phyloP scores from a whole-genome alignment of 495 filamentous ascomycete genomes.

The Xanthoparmelia taractica region DNA sequence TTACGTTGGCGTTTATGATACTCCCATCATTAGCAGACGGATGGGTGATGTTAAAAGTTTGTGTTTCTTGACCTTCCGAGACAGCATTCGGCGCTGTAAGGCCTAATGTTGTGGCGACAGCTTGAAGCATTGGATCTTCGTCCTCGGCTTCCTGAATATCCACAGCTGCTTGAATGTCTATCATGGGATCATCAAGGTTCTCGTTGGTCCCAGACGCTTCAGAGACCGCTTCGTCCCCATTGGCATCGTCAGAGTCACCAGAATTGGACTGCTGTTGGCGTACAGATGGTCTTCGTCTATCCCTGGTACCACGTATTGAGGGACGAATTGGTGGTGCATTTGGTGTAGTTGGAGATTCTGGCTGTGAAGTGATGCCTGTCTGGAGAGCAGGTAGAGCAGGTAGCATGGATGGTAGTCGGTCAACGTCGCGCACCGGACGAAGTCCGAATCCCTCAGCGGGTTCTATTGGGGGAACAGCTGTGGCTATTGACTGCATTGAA shows the following conservation, averaged over 20 bases:
- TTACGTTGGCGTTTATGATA: conserved; percentile 59
- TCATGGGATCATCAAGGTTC: conserved; percentile 59
- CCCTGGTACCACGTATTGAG: conserved; percentile 35
- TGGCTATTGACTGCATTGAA: conserved; percentile 57
- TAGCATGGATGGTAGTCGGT: conserved; percentile 55
- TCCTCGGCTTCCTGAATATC: conserved; percentile 74
- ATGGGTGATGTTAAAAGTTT: conserved; percentile 96
- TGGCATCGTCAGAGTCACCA: conserved; percentile 80
- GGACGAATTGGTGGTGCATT: conserved; percentile 53
- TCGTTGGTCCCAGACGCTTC: conserved; percentile 57
- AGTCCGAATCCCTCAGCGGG: conserved; percentile 64
- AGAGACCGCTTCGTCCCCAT: conserved; percentile 57
- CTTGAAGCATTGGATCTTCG: conserved; percentile 64
- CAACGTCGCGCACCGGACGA: conserved; percentile 75
- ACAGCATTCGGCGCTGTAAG: conserved; percentile 62
- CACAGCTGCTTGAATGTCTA: conserved; percentile 69
- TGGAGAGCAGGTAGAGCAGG: conserved; percentile 65
- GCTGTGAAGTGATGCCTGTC: conserved; percentile 71
- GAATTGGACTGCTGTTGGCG: conserved; percentile 80
- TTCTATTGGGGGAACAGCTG: conserved; percentile 67
- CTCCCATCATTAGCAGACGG: conserved; percentile 79
- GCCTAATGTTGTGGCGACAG: conserved; percentile 64
- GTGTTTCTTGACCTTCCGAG: conserved; percentile 73
- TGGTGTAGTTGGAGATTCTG: conserved; percentile 88
- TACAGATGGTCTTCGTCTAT: conserved; percentile 65